Evolutionary conservation across 805 yeast species (phyloP), one percentile per base, ranked within the genome.

Genomic region (Ogataea minuta): DNA sequence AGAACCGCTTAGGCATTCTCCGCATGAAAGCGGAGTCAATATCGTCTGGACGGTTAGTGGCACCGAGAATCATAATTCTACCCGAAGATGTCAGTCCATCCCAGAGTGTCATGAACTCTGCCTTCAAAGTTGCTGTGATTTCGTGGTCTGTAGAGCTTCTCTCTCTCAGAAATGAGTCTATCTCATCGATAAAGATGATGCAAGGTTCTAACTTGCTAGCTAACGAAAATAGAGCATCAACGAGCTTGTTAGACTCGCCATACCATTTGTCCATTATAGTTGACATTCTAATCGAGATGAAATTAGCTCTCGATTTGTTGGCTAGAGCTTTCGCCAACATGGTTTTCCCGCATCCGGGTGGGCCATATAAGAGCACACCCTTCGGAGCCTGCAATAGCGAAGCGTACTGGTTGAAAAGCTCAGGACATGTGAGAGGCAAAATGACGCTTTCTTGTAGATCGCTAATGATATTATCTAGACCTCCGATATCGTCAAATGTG

Each of bases 281-380:
- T 17, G 96, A 88, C 95, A 91, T 85, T 60, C 95, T 74, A 36
- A 91, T 84, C 53, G 90, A 88, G 34, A 91, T 75, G 64, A 91
- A 91, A 52, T 82, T 88, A 0, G 98, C 98, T 1, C 87, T 88
- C 49, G 95, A 81, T 60, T 90, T 96, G 40, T 79, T 75, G 1
- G 98, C 98, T 26, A 91, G 73, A 0, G 97, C 97, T 62, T 90
- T 91, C 8, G 97, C 98, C 52, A 91, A 69, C 96, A 91, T 87
- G 3, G 98, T 91, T 64, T 91, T 91, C 39, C 98, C 98, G 62
- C 97, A 91, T 0, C 98, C 98, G 0, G 98, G 98, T 3, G 98
- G 97, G 0, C 98, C 98, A 57, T 87, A 81, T 34, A 90, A 71
- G 24, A 91, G 66, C 3, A 91, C 97, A 28, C 99, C 99, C 56